Conservation (phyloP, 352 stramenopile species). For the Salisapilia sapeloensis region DNA sequence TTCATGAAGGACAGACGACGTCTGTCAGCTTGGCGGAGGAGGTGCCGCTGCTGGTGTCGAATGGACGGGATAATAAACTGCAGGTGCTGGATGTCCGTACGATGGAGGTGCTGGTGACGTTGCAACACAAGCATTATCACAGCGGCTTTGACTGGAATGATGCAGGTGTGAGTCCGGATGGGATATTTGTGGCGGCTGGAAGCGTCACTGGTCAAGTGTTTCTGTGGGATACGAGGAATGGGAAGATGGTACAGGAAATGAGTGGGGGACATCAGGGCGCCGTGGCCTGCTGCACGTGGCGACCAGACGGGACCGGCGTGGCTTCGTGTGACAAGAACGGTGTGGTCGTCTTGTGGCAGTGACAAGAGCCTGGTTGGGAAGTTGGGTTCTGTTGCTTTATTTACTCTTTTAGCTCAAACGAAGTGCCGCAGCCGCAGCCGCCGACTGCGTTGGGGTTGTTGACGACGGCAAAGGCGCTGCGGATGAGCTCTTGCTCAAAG, state of each 20-base stretch:
- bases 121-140: conserved; percentile 33
- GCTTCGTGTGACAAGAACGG: conserved; percentile 76
- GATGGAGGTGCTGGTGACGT: conserved; percentile 22
- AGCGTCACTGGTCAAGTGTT: conserved; percentile 32
- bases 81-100: conserved; percentile 49
- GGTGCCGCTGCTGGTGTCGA: conserved; percentile 36
- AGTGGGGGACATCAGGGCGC: conserved; percentile 43
- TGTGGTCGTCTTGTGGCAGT: conserved; percentile 64
- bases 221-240: conserved; percentile 38
- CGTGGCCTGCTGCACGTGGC: conserved; percentile 63
- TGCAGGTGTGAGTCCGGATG: conserved; percentile 55
- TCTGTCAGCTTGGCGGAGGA: conserved; percentile 41
- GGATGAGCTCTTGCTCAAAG: conserved; percentile 96
- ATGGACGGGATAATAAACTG: conserved; percentile 58
- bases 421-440: conserved; percentile 94
- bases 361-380: conserved; percentile 1
- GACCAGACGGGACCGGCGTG: conserved; percentile 33
- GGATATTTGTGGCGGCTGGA: conserved; percentile 31
- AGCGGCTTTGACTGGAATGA: conserved; percentile 71
- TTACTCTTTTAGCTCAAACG: conserved; percentile 94
- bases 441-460: conserved; percentile 95
- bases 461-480: conserved; percentile 88
- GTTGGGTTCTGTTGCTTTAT: not conserved
- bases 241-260: conserved; percentile 33
- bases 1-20: conserved; percentile 57